Conservation (phyloP, 2,329 filamentous ascomycete species). For the Aspergillus sp. region DNA sequence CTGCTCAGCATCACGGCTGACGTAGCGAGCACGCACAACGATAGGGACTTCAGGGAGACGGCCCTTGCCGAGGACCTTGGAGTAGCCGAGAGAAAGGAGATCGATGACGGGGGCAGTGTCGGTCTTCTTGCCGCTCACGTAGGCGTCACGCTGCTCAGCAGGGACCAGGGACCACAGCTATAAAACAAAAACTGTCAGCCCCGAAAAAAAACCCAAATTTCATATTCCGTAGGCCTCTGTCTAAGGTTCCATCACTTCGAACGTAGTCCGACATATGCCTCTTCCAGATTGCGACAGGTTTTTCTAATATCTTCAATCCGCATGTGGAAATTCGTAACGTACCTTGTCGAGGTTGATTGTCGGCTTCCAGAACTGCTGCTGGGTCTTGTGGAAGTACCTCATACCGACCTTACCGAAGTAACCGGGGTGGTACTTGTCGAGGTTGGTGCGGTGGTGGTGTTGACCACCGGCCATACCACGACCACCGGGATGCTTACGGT, state of each 20-base stretch:
- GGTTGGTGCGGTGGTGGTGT: constrained; percentile 95
- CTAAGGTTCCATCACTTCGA: background rate
- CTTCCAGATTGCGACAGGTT: background rate
- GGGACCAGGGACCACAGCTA: constrained; percentile 96
- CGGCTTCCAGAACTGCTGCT: constrained; percentile 98
- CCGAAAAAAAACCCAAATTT: constrained; percentile 16
- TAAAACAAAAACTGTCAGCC: constrained; percentile 14
- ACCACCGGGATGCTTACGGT: constrained; percentile 85
- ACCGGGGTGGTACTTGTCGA: constrained; percentile 94
- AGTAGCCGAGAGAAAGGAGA: constrained; percentile 94
- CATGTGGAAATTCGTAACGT: constrained; percentile 35
- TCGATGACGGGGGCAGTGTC: constrained; percentile 97
- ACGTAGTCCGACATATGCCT: background rate
- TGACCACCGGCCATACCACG: constrained; percentile 94
- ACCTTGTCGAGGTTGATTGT: constrained; percentile 99
- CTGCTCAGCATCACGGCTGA: constrained; percentile 93
- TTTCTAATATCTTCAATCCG: background rate
- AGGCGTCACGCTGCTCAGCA: constrained; percentile 87
- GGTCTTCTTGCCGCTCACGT: constrained; percentile 75
- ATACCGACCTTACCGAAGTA: constrained; percentile 99
- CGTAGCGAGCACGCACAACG: constrained; percentile 92
- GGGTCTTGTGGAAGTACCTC: constrained; percentile 94
- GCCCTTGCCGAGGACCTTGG: constrained; percentile 98
- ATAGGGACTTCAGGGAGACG: constrained; percentile 89
- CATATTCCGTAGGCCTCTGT: background rate